Conservation (phyloP, 1,284 basidiomycete species). For the Mycosarcoma maydis region DNA sequence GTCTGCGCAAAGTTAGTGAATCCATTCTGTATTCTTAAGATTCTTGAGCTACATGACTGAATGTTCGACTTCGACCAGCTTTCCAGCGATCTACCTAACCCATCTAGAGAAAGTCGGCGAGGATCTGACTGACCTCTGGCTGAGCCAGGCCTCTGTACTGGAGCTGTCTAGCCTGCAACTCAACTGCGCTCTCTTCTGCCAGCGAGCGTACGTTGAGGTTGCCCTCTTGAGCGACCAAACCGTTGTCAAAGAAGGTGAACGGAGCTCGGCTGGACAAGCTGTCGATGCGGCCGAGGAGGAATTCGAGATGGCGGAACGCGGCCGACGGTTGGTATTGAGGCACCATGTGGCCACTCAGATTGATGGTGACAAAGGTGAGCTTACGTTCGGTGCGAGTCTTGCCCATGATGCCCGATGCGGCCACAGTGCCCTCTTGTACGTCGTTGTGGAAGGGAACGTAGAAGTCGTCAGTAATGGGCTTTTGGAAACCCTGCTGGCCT, state of each 20-base stretch:
- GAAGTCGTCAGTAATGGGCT: constrained; percentile 37
- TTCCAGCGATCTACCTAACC: too few species aligned
- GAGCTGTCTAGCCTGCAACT: constrained; percentile 15
- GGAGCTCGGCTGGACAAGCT: constrained; percentile 19
- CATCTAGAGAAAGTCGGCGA: constrained; percentile 17
- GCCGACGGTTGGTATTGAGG: constrained; percentile 58
- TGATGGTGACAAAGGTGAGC: constrained; percentile 53
- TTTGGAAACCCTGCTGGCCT: constrained; percentile 59
- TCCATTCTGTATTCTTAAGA: too few species aligned
- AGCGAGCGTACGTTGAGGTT: background rate
- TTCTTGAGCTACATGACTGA: too few species aligned
- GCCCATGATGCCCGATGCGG: constrained; percentile 33
- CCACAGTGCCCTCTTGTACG: constrained; percentile 16
- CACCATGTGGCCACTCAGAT: constrained; percentile 54
- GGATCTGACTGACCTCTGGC: constrained; percentile 32
- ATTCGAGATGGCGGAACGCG: constrained; percentile 55
- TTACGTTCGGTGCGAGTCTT: constrained; percentile 53
- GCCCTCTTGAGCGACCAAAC: constrained; percentile 11
- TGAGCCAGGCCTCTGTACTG: constrained; percentile 16
- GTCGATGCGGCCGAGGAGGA: constrained; percentile 55
- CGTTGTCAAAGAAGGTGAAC: constrained; percentile 33
- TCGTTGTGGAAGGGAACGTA: constrained; percentile 36
- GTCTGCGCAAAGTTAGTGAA: too few species aligned
- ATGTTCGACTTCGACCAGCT: too few species aligned
- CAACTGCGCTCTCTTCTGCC: background rate